Evolutionary conservation across 2,329 filamentous ascomycete genomes (phyloP), one percentile per base, ranked within the genome.

Genomic region (Aspergillus cejpii): DNA sequence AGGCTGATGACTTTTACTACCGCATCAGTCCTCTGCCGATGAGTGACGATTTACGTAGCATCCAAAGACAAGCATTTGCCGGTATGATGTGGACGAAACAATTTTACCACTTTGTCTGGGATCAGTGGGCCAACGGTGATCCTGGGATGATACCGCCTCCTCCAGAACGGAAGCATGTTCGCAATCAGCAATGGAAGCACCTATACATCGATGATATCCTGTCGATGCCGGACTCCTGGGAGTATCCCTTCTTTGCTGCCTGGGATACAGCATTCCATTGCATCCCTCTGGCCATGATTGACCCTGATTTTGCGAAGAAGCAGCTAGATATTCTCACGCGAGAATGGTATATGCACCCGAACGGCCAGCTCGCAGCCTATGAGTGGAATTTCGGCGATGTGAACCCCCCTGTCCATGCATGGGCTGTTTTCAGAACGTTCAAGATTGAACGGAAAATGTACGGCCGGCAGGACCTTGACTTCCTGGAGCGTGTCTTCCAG

Each of bases 81-180:
- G 91, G 92, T 43, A 97, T 97, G 91, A 84, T 97, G 77, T 97
- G 91, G 91, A 94, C 85, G 51, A 97, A 97, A 67, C 91, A 97
- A 66, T 87, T 88, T 69, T 97, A 97, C 66, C 81, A 94, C 63
- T 96, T 97, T 67, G 81, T 97, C 58, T 96, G 89, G 88, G 90
- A 97, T 53, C 86, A 97, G 63, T 97, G 91, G 91, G 89, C 90
- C 20, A 94, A 94, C 52, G 91, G 91, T 41, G 91, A 97, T 62
- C 90, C 90, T 8, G 78, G 77, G 38, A 87, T 90, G 74, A 88
- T 90, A 34, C 86, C 91, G 24, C 92, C 92, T 20, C 91, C 91
- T 1, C 74, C 84, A 1, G 77, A 79, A 29, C 79, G 91, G 44
- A 94, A 92, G 65, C 76, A 79, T 2, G 78, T 97, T 45, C 82